These are phyloP conservation scores for Pseudogymnoascus sp. DNA, from an alignment of 2,329 filamentous ascomycete species.

Conservation along the genomic window DNA sequence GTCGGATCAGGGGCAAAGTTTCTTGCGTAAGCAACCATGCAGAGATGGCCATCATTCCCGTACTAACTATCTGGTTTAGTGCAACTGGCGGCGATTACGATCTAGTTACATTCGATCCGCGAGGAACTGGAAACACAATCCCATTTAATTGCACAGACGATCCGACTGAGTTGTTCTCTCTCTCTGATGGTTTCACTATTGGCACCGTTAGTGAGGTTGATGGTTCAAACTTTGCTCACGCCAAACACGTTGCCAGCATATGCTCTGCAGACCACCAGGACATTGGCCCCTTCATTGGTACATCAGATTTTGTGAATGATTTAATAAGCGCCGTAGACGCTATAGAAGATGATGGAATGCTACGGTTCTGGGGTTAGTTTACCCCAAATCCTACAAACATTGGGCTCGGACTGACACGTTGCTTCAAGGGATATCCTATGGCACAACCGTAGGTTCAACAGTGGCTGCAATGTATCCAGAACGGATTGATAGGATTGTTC, in stretches of 20 bases:
- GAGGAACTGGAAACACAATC: constrained; percentile 13
- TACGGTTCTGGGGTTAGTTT: neutral
- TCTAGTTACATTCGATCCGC: constrained; percentile 18
- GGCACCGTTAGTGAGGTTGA: neutral
- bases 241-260: neutral
- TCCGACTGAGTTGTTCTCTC: neutral
- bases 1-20: neutral
- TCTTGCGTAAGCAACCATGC: neutral
- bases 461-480: neutral
- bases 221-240: neutral
- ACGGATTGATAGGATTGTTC: neutral
- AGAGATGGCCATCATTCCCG: neutral
- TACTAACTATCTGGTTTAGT: constrained; percentile 3
- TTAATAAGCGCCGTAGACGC: neutral
- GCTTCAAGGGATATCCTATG: neutral
- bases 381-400: neutral
- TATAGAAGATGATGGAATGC: neutral
- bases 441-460: neutral
- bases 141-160: constrained; percentile 8
- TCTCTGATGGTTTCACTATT: neutral
- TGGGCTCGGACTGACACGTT: neutral
- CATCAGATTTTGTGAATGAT: neutral
- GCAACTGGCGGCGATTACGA: constrained; percentile 17
- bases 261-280: neutral
- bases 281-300: neutral